Evolutionary conservation across 805 yeast genomes (phyloP).

Genomic region (Cyberlindnera bimundalis): DNA sequence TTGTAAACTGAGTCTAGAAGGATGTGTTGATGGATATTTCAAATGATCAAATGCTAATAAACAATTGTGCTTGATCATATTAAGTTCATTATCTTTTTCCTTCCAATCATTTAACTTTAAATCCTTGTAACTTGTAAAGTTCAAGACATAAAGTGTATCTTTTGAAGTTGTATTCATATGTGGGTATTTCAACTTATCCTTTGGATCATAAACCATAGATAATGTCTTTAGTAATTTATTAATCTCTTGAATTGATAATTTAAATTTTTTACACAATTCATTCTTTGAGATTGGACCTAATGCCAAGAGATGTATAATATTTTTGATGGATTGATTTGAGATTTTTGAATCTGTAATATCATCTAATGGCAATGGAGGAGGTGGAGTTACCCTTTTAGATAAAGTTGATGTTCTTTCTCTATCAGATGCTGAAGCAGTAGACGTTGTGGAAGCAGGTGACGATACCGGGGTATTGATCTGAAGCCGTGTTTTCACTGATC

Average conservation of each 20-base stretch:
- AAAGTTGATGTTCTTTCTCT: not conserved
- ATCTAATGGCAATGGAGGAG: not conserved
- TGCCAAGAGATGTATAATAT: no score
- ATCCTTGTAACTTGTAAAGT: constrained; percentile 33
- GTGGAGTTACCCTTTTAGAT: not conserved
- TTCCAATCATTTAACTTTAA: constrained; percentile 17
- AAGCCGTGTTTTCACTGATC: constrained; percentile 13
- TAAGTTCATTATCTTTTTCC: constrained; percentile 10
- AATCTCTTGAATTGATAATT: no score
- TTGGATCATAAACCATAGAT: constrained; percentile 31
- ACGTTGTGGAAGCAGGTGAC: constrained; percentile 1
- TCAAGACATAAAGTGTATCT: constrained; percentile 33
- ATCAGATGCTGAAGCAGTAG: not conserved
- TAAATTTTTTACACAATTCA: no score
- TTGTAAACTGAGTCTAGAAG: constrained; percentile 15
- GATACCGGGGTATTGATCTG: constrained; percentile 12
- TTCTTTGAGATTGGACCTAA: no score
- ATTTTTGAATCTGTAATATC: no score
- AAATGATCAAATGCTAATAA: constrained; percentile 19
- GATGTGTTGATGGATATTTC: constrained; percentile 15
- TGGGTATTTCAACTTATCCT: constrained; percentile 27
- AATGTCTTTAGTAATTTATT: constrained; percentile 16
- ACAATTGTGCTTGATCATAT: constrained; percentile 15
- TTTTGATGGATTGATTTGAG: no score
- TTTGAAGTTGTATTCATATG: constrained; percentile 23